These are phyloP conservation scores for Globisporangium apiculatum DNA, from an alignment of 352 stramenopile species.

Conservation along the genomic window DNA sequence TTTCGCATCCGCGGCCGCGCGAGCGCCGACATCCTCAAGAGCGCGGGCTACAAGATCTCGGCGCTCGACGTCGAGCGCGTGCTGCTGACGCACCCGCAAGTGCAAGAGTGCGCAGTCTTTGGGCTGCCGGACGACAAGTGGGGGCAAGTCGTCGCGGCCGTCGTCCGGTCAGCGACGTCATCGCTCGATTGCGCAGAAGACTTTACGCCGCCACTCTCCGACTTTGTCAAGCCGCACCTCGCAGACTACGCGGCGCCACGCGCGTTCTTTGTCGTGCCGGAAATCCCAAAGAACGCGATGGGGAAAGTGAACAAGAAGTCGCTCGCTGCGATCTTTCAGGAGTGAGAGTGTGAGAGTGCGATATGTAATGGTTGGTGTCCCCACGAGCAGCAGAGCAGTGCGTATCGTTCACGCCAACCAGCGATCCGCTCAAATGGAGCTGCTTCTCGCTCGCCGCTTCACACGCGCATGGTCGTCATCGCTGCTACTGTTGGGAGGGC, in stretches of 20 bases:
- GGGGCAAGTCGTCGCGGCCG: slow-evolving; percentile 72
- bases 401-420: no score
- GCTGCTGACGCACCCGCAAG: slow-evolving; percentile 73
- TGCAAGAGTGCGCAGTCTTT: slow-evolving; percentile 85
- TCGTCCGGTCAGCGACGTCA: slow-evolving; percentile 28
- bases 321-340: slow-evolving; percentile 33
- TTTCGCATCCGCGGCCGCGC: slow-evolving; percentile 86
- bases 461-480: no score
- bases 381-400: no score
- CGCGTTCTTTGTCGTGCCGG: slow-evolving; percentile 66
- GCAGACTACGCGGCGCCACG: slow-evolving; percentile 80
- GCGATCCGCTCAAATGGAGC: no score
- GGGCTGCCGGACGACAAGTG: slow-evolving; percentile 78
- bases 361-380: no score
- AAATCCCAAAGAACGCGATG: slow-evolving; percentile 91
- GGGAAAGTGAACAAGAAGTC: slow-evolving; percentile 93
- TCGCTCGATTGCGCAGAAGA: slow-evolving; percentile 8
- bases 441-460: no score
- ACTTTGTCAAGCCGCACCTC: slow-evolving; percentile 61
- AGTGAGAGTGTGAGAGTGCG: not conserved
- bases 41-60: slow-evolving; percentile 89
- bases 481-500: no score
- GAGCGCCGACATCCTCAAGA: slow-evolving; percentile 91
- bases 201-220: slow-evolving; percentile 27
- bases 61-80: slow-evolving; percentile 87